A percentile compares a stretch with the other conserved stretches of the same genome.
These are phyloP conservation scores for Myriosclerotinia duriaeana DNA, from an alignment of 2,329 filamentous ascomycete genomes.

Conservation along the genomic window DNA sequence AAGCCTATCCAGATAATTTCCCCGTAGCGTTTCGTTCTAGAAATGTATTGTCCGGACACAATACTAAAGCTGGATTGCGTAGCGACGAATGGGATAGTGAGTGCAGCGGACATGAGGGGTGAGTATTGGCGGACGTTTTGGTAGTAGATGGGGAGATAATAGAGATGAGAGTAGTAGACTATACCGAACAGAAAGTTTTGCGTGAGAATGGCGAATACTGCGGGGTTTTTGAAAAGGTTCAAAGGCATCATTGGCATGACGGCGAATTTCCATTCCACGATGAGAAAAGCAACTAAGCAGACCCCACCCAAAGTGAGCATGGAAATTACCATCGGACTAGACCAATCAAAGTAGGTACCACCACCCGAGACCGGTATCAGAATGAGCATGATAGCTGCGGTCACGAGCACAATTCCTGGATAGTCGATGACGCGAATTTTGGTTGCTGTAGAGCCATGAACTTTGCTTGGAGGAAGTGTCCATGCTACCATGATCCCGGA, in stretches of 20 bases:
- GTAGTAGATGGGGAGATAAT: slow-evolving; percentile 60
- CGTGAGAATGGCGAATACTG: slow-evolving; percentile 54
- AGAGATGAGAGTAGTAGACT: slow-evolving; percentile 58
- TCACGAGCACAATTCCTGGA: slow-evolving; percentile 54
- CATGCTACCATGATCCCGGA: slow-evolving; percentile 49
- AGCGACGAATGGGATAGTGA: slow-evolving; percentile 52
- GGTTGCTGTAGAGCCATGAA: slow-evolving; percentile 48
- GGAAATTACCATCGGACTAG: slow-evolving; percentile 56
- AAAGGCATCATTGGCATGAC: slow-evolving; percentile 59
- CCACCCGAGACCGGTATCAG: slow-evolving; percentile 64
- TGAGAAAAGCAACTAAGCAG: slow-evolving; percentile 50
- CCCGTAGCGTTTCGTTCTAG: slow-evolving; percentile 55
- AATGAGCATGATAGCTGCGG: slow-evolving; percentile 57
- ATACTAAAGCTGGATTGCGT: slow-evolving; percentile 50
- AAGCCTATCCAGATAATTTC: slow-evolving; percentile 53
- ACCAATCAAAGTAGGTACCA: slow-evolving; percentile 56
- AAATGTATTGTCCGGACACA: slow-evolving; percentile 57
- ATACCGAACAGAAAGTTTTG: slow-evolving; percentile 61
- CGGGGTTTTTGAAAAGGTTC: slow-evolving; percentile 53
- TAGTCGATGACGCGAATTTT: slow-evolving; percentile 59
- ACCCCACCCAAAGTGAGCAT: slow-evolving; percentile 55
- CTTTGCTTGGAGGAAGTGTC: slow-evolving; percentile 53
- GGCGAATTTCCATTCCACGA: slow-evolving; percentile 57
- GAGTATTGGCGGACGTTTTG: slow-evolving; percentile 51
- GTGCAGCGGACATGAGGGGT: slow-evolving; percentile 49